Evolutionary conservation across 352 stramenopile species (phyloP).

Genomic region (Phytophthora lateralis): DNA sequence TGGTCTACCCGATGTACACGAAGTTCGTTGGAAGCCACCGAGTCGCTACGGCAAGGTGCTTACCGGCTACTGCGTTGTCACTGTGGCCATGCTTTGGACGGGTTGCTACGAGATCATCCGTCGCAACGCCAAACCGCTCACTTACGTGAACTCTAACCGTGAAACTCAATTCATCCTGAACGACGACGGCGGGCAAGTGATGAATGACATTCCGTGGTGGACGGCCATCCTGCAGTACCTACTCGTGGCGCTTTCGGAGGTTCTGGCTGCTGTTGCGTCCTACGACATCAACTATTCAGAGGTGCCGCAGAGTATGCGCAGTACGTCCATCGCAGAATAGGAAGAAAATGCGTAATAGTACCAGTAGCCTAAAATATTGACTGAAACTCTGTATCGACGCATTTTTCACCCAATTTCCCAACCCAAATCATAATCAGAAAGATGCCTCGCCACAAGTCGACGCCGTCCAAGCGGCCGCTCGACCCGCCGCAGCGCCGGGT

Average conservation of each 20-base stretch:
- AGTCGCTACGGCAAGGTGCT: slow-evolving; percentile 46
- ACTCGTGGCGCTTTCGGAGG: slow-evolving; percentile 35
- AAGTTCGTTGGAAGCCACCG: slow-evolving; percentile 33
- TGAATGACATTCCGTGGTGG: slow-evolving; percentile 49
- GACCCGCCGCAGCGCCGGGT: neutral
- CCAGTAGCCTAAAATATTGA: neutral
- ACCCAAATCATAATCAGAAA: neutral
- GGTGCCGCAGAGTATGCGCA: slow-evolving; percentile 35
- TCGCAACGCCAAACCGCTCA: slow-evolving; percentile 20
- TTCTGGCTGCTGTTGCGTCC: slow-evolving; percentile 49
- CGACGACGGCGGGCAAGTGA: slow-evolving; percentile 32
- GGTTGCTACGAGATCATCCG: slow-evolving; percentile 38
- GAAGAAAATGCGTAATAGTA: neutral
- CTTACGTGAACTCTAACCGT: slow-evolving; percentile 18
- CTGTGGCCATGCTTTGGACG: slow-evolving; percentile 45
- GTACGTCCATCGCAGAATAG: slow-evolving; percentile 30
- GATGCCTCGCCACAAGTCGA: slow-evolving; percentile 30
- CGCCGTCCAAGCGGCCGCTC: slow-evolving; percentile 22
- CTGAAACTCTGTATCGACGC: neutral
- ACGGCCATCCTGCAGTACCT: slow-evolving; percentile 52
- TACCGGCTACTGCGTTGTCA: slow-evolving; percentile 36
- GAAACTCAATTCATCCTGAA: slow-evolving; percentile 30
- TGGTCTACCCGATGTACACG: slow-evolving; percentile 47
- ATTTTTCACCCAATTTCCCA: neutral
- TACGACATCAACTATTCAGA: slow-evolving; percentile 47